phyloP scores from a whole-genome alignment of 306 rosid species.

The Casuarina glauca region DNA sequence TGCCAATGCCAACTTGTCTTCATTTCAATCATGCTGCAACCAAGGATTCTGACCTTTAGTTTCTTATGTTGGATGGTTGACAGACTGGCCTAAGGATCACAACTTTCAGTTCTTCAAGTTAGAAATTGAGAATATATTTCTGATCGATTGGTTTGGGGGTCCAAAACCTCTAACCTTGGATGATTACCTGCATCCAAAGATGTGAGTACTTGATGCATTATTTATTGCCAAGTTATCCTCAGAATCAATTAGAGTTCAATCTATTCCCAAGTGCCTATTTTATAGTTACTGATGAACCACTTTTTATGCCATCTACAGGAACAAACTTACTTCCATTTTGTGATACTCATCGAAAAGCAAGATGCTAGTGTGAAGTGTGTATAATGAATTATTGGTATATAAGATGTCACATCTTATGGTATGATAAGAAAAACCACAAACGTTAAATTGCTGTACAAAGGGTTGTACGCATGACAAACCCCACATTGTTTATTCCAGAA shows the following conservation, averaged over 20 bases:
- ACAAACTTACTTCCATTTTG: slow-evolving; percentile 14
- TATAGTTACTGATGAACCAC: slow-evolving; percentile 12
- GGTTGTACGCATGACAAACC: neutral
- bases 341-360: slow-evolving; percentile 30
- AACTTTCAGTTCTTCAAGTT: slow-evolving; percentile 68
- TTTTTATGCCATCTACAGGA: slow-evolving; percentile 40
- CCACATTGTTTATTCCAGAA: neutral
- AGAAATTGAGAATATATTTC: slow-evolving; percentile 68
- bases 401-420: slow-evolving; percentile 12
- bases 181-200: slow-evolving; percentile 56
- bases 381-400: slow-evolving; percentile 14
- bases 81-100: slow-evolving; percentile 85
- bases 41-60: neutral
- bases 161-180: slow-evolving; percentile 77
- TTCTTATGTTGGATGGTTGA: slow-evolving; percentile 15
- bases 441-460: neutral
- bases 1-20: slow-evolving; percentile 6
- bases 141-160: slow-evolving; percentile 87
- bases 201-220: slow-evolving; percentile 33
- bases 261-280: neutral
- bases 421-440: neutral
- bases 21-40: slow-evolving; percentile 3
- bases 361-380: slow-evolving; percentile 19
- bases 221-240: neutral
- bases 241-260: neutral